Evolutionary conservation across 306 rosid genomes (phyloP), one percentile per base, ranked within the genome.

Genomic region (Urtica urens): DNA sequence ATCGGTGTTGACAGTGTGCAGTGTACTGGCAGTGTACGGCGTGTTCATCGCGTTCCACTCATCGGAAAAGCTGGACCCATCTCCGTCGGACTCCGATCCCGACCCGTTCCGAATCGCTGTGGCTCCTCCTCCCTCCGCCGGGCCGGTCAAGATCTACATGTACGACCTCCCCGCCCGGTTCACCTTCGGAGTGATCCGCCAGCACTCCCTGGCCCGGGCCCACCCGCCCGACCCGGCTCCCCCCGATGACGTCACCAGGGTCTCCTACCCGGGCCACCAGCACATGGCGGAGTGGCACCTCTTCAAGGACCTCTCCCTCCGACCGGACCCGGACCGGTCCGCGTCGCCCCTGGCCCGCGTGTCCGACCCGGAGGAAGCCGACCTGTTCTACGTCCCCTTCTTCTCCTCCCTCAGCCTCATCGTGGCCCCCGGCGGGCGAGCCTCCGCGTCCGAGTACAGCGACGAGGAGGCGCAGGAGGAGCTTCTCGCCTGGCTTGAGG

Each of bases 241-340:
- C 40, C n/a, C n/a, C n/a, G 52, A 21, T 0, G 70, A 60, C 53
- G 23, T 52, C 20, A 1, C 71, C 2, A 75, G 64, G 21, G 74
- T 81, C 42, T 74, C 67, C 57, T 90, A 85, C 67, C 99, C 99
- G 0, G 99, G 99, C 7, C 99, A 90, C 58, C 95, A 85, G 68
- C 92, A 85, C 68, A 90, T 90, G 99, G 72, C 86, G 8, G 99
- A 90, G 60, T 90, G 99, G 99, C 80, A 81, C 58, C 65, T 90
- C 9, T 90, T 66, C 66, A 12, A 57, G 23, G 93, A 90, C 66
- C 76, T 90, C 2, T 19, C 51, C 15, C 71, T 78, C 46, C 71
- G 79, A 38, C 67, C 83, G 44, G 78, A 72, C 0, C 61, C 70
- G 0, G 74, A 65, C 7, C 92, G 93, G 0, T 18, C 48, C 1